A percentile compares a stretch with the other conserved stretches of the same genome.
Conservation (phyloP, 2,329 filamentous ascomycete species). For the Phialemonium atrogriseum region DNA sequence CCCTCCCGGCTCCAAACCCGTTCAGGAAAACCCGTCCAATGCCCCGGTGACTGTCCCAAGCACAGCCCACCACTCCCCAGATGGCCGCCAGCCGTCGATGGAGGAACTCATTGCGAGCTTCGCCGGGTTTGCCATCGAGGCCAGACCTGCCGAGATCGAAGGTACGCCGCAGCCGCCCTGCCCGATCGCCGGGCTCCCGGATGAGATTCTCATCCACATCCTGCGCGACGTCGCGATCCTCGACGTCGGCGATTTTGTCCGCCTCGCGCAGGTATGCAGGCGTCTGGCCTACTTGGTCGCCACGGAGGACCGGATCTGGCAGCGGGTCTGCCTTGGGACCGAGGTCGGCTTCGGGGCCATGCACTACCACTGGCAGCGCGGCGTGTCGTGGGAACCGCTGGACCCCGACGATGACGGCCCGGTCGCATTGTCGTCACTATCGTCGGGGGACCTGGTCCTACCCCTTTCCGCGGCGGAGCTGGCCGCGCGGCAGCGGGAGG, state of each 20-base stretch:
- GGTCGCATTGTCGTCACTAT: too few relatives aligned
- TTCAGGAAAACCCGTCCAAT: conserved; percentile 23
- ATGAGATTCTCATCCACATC: conserved; percentile 78
- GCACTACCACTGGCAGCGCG: conserved; percentile 69
- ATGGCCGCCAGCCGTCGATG: conserved; percentile 45
- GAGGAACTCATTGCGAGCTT: conserved; percentile 71
- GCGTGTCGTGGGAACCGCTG: conserved; percentile 47
- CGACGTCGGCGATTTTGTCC: conserved; percentile 71
- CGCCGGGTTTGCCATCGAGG: conserved; percentile 58
- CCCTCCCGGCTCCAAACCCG: conserved; percentile 41
- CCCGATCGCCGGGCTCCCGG: conserved; percentile 67
- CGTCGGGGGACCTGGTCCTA: conserved; percentile 14
- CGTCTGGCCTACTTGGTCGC: conserved; percentile 76
- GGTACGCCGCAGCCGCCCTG: conserved; percentile 68
- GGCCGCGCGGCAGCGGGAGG: conserved; percentile 15
- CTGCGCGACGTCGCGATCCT: conserved; percentile 60
- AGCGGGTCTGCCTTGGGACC: conserved; percentile 57
- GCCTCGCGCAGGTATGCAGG: conserved; percentile 76
- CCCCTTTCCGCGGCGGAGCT: conserved; percentile 27
- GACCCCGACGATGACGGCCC: conserved; percentile 21
- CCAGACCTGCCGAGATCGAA: conserved; percentile 60
- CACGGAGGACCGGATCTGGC: conserved; percentile 84
- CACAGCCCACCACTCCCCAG: conserved; percentile 48
- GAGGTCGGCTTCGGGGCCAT: conserved; percentile 77
- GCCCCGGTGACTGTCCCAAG: conserved; percentile 42